These are phyloP conservation scores for Pelargonium cotyledonis DNA, from an alignment of 441 rosid species.

Conservation along the genomic window DNA sequence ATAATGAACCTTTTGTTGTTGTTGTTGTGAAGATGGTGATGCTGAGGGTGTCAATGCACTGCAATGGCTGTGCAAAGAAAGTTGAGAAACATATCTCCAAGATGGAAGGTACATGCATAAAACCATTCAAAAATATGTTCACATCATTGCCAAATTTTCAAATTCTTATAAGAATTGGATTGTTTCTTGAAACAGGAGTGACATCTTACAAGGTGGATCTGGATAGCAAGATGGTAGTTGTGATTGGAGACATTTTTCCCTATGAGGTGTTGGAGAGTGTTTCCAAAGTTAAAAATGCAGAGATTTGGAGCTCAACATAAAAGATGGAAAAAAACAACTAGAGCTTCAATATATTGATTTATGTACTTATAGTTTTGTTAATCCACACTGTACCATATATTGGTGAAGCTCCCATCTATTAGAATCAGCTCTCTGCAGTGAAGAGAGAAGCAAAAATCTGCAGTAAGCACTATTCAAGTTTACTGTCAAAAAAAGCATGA, in stretches of 20 bases:
- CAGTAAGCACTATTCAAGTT: too few species aligned
- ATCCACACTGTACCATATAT: too few species aligned
- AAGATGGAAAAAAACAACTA: neutral
- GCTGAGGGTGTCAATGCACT: conserved; percentile 82
- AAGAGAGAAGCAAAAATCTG: too few species aligned
- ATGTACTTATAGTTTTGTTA: too few species aligned
- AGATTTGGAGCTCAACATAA: conserved; percentile 50
- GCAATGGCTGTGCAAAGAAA: conserved; percentile 80
- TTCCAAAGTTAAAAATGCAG: conserved; percentile 70
- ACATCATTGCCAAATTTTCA: too few species aligned
- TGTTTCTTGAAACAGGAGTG: conserved; percentile 71
- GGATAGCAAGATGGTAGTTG: conserved; percentile 77
- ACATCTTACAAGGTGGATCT: conserved; percentile 80
- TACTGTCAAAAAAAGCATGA: too few species aligned
- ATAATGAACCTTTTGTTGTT: neutral
- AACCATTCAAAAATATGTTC: too few species aligned
- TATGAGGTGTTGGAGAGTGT: conserved; percentile 70
- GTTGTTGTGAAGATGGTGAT: conserved; percentile 56
- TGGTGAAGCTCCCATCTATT: too few species aligned
- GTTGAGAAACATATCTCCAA: conserved; percentile 85
- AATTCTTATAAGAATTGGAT: too few species aligned
- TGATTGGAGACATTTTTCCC: conserved; percentile 70
- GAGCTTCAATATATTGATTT: too few species aligned
- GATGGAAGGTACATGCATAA: conserved; percentile 50
- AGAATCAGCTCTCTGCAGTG: too few species aligned